These are phyloP conservation scores for Rauvolfia tetraphylla DNA, from an alignment of 257 asterid species.

Conservation along the genomic window DNA sequence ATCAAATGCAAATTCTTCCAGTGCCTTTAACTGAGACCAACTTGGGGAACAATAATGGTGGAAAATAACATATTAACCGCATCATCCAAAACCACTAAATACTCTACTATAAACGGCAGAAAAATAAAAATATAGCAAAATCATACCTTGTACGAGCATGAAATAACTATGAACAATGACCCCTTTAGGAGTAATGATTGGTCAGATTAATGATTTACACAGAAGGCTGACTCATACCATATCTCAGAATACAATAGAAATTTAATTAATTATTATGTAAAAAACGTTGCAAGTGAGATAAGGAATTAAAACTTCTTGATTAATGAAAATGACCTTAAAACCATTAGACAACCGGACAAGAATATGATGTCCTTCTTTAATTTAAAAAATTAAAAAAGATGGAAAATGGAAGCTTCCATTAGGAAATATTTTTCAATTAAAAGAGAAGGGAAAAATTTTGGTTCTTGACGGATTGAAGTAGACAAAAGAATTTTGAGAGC, in stretches of 20 bases:
- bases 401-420: background rate
- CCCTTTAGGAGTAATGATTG: background rate
- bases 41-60: too few species aligned
- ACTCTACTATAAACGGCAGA: slow-evolving; percentile 6
- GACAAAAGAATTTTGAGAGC: background rate
- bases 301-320: slow-evolving; percentile 6
- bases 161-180: background rate
- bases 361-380: background rate
- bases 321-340: background rate
- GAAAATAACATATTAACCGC: background rate
- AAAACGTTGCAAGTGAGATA: slow-evolving; percentile 10
- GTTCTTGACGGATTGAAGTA: background rate
- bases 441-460: background rate
- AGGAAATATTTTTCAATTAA: background rate
- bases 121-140: background rate
- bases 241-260: background rate
- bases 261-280: background rate
- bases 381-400: background rate
- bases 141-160: background rate
- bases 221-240: slow-evolving; percentile 8
- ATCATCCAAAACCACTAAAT: slow-evolving; percentile 5
- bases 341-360: too few species aligned
- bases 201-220: slow-evolving; percentile 1
- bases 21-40: too few species aligned
- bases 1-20: too few species aligned